These are phyloP conservation scores for Hymenotorrendiella dingleyae DNA, from an alignment of 2,329 filamentous ascomycete genomes.

Conservation along the genomic window DNA sequence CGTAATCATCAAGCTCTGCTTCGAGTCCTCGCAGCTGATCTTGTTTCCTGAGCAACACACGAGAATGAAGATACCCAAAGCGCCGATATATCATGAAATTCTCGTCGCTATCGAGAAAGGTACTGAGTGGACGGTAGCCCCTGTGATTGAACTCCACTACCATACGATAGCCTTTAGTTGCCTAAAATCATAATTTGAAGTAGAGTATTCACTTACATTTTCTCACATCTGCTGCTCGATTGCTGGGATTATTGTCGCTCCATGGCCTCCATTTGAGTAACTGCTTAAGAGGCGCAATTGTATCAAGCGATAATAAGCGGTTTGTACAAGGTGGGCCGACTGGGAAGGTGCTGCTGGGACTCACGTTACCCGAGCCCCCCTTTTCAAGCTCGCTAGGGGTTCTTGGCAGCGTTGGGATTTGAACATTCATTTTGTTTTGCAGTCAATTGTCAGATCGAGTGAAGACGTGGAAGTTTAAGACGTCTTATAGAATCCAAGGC, in stretches of 20 bases:
- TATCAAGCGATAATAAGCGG: too few species aligned
- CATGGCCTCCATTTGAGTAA: background rate
- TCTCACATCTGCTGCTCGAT: background rate
- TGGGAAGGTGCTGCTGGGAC: too few species aligned
- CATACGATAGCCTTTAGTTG: background rate
- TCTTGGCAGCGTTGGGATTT: too few species aligned
- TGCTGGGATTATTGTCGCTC: background rate
- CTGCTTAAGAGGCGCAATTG: background rate
- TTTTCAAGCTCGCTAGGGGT: too few species aligned
- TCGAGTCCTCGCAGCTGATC: conserved; percentile 19
- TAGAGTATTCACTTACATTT: background rate
- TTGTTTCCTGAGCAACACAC: conserved; percentile 29
- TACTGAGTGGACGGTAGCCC: conserved; percentile 35
- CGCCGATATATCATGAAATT: conserved; percentile 37
- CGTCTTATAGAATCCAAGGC: too few species aligned
- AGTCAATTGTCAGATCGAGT: too few species aligned
- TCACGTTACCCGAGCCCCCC: too few species aligned
- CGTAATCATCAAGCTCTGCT: conserved; percentile 14
- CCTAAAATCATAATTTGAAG: background rate
- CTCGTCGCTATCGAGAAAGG: conserved; percentile 37
- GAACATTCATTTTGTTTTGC: too few species aligned
- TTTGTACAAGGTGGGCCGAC: too few species aligned
- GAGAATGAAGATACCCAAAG: conserved; percentile 36
- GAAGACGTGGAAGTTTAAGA: too few species aligned
- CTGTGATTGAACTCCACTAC: conserved; percentile 15